Evolutionary conservation across 164 flowering plant species (phyloP).

Genomic region (Cinnamomum chago): DNA sequence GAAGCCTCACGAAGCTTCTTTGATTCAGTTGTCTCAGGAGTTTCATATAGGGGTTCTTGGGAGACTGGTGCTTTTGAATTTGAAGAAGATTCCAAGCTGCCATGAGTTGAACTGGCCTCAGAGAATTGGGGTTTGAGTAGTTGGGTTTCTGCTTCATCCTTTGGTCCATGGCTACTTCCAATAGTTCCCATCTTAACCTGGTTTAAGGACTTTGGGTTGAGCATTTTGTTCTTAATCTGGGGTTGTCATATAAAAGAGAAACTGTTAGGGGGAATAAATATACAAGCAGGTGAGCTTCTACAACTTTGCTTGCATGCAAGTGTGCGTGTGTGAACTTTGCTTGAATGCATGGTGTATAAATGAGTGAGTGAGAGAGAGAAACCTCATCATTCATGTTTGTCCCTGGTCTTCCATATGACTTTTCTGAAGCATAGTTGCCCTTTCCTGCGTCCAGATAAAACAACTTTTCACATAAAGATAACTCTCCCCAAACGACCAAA

Average conservation of each 20-base stretch:
- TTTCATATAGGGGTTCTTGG: not conserved
- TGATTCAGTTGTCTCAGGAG: not conserved
- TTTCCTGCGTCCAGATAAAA: slow-evolving; percentile 13
- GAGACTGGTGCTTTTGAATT: not conserved
- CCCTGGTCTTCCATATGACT: not conserved
- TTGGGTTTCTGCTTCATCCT: not conserved
- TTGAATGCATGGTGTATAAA: not conserved
- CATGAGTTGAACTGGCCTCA: not conserved
- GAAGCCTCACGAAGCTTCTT: slow-evolving; percentile 6
- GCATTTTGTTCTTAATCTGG: not conserved
- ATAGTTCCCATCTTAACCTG: not conserved
- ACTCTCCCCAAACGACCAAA: not conserved
- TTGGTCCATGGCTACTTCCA: not conserved
- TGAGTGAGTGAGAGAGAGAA: not conserved
- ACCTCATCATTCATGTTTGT: slow-evolving; percentile 10
- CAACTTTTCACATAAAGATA: slow-evolving; percentile 2
- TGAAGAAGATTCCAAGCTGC: slow-evolving; percentile 3
- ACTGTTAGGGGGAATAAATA: not conserved
- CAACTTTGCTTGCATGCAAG: not conserved
- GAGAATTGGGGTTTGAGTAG: not conserved
- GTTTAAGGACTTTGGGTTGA: not conserved
- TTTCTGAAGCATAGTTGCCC: slow-evolving; percentile 1
- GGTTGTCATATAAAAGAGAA: not conserved
- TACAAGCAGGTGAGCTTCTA: not conserved
- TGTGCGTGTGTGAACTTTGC: not conserved